phyloP scores from a whole-genome alignment of 257 asterid genomes.

The Nicotiana tomentosiformis region DNA sequence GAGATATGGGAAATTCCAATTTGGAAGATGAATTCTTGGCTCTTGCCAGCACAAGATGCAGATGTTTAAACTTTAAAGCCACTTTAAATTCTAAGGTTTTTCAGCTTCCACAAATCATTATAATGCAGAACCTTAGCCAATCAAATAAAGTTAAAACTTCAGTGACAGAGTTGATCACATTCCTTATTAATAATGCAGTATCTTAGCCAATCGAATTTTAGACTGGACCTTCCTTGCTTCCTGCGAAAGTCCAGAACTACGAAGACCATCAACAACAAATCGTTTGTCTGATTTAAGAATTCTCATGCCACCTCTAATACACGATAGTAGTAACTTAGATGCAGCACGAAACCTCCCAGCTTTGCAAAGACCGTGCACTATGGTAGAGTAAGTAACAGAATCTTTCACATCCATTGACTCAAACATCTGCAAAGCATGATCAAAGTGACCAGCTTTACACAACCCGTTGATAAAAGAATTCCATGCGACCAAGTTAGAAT shows the following conservation, averaged over 20 bases:
- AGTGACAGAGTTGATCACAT: not conserved
- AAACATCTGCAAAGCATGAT: not conserved
- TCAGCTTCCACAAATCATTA: not conserved
- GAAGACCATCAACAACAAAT: not conserved
- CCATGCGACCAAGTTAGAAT: conserved; percentile 3
- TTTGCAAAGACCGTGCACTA: not conserved
- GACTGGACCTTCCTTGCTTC: conserved; percentile 6
- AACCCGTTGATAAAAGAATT: conserved; percentile 7
- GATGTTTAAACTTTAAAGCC: too few relatives aligned
- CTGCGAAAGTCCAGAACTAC: not conserved
- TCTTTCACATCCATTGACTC: not conserved
- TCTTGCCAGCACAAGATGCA: too few relatives aligned
- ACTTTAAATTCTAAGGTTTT: not conserved
- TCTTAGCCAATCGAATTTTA: not conserved
- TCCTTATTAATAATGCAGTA: not conserved
- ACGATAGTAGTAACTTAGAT: conserved; percentile 2
- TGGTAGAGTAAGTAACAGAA: conserved; percentile 4
- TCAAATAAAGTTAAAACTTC: not conserved
- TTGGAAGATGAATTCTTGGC: too few relatives aligned
- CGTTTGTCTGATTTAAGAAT: conserved; percentile 3
- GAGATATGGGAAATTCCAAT: too few relatives aligned
- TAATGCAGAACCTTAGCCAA: not conserved
- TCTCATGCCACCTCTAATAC: conserved; percentile 3
- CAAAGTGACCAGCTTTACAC: conserved; percentile 7
- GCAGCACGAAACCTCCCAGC: conserved; percentile 5